phyloP scores from a whole-genome alignment of 176 grass and related monocot genomes.

The Bothriochloa decipiens region DNA sequence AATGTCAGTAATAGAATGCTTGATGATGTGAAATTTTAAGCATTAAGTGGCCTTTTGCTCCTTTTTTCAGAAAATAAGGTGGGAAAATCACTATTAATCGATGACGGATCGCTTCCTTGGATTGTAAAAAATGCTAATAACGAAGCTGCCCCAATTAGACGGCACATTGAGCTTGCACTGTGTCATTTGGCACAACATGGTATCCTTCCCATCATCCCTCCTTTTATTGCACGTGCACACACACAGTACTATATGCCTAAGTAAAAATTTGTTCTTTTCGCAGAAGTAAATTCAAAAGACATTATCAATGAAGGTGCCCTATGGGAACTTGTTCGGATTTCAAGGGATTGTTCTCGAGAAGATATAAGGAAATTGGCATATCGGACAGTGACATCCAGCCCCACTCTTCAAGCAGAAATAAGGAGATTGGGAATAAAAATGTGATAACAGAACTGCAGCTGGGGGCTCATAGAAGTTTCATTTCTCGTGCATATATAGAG shows the following conservation, averaged over 20 bases:
- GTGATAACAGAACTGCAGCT: constrained; percentile 48
- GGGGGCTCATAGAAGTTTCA: neutral
- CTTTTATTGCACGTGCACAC: neutral
- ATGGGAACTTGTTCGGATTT: constrained; percentile 97
- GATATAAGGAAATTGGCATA: constrained; percentile 88
- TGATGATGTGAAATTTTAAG: neutral
- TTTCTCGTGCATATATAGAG: constrained; percentile 12
- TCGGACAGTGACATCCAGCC: constrained; percentile 80
- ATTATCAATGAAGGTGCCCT: constrained; percentile 85
- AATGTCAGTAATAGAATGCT: neutral
- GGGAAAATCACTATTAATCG: constrained; percentile 84
- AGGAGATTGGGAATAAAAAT: constrained; percentile 83
- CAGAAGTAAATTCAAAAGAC: constrained; percentile 92
- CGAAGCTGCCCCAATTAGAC: constrained; percentile 93
- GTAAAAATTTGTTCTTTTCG: constrained; percentile 31
- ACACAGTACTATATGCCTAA: constrained; percentile 8
- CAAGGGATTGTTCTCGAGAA: constrained; percentile 93
- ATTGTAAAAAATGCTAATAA: constrained; percentile 98
- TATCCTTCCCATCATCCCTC: constrained; percentile 21
- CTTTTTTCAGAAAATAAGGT: constrained; percentile 71
- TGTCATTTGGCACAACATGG: constrained; percentile 99
- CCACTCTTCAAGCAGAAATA: constrained; percentile 83
- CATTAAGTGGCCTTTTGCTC: neutral
- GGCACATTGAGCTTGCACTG: constrained; percentile 92
- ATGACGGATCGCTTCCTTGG: constrained; percentile 95